Evolutionary conservation across 306 rosid species (phyloP).

Genomic region (Cucurbita pepo): DNA sequence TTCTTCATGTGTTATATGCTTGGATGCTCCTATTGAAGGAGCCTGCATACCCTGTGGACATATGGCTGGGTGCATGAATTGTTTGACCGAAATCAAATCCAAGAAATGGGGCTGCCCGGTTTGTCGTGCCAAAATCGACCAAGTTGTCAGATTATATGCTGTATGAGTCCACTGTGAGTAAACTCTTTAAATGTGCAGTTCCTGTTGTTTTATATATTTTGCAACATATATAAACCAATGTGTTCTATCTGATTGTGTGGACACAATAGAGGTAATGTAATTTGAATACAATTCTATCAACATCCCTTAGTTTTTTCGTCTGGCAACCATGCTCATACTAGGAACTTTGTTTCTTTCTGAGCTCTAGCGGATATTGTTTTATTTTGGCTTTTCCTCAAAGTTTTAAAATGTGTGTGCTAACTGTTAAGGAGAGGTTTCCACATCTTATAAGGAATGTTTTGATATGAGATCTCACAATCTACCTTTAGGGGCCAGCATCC

Average conservation of each 20-base stretch:
- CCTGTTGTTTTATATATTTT: too few relatives aligned
- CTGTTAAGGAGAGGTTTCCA: too few relatives aligned
- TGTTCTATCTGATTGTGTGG: neutral
- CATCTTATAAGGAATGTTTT: too few relatives aligned
- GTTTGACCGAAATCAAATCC: constrained; percentile 66
- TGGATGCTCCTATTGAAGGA: constrained; percentile 94
- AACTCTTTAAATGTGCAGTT: neutral
- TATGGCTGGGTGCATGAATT: constrained; percentile 94
- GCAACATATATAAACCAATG: neutral
- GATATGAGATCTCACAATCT: too few relatives aligned
- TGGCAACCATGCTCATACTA: neutral
- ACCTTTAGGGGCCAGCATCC: too few relatives aligned
- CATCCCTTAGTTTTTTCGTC: neutral
- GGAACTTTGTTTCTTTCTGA: too few relatives aligned
- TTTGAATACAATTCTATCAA: neutral
- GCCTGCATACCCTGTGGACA: constrained; percentile 99
- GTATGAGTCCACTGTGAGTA: constrained; percentile 32
- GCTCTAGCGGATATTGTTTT: too few relatives aligned
- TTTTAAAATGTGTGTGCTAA: too few relatives aligned
- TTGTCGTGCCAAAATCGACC: constrained; percentile 78
- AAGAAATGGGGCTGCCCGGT: constrained; percentile 99
- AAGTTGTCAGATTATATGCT: constrained; percentile 55
- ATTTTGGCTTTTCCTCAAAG: too few relatives aligned
- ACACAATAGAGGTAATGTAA: neutral
- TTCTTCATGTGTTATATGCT: constrained; percentile 70